Percentiles rank a stretch among this genome's conserved stretches.
Evolutionary conservation across 2,329 filamentous ascomycete species (phyloP).

Genomic region (Arthrobotrys megalospora): DNA sequence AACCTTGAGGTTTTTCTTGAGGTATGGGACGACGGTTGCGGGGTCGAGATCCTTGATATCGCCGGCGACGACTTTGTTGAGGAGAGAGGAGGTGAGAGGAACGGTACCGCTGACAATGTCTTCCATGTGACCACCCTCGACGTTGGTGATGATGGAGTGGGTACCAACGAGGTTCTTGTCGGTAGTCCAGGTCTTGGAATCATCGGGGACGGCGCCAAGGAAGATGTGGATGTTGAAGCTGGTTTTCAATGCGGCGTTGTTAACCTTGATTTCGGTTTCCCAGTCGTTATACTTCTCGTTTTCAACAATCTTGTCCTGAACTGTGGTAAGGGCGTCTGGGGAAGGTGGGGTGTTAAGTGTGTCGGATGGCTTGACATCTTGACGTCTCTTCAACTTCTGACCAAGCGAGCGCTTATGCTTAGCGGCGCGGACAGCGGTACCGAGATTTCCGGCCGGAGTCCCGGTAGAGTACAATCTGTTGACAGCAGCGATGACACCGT

Average conservation of each 20-base stretch:
- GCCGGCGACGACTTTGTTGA: slow-evolving; percentile 65
- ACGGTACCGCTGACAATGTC: slow-evolving; percentile 68
- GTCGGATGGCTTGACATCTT: slow-evolving; percentile 26
- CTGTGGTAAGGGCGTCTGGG: slow-evolving; percentile 28
- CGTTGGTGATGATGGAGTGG: slow-evolving; percentile 67
- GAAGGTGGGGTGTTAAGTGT: slow-evolving; percentile 44
- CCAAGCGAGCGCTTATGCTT: slow-evolving; percentile 53
- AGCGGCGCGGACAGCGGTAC: slow-evolving; percentile 29
- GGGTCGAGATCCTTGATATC: slow-evolving; percentile 65
- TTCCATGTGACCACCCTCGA: slow-evolving; percentile 63
- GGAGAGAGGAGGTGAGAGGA: slow-evolving; percentile 67
- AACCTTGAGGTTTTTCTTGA: slow-evolving; percentile 65
- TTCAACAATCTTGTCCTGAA: slow-evolving; percentile 52
- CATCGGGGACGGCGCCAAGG: slow-evolving; percentile 65
- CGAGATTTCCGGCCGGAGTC: slow-evolving; percentile 61
- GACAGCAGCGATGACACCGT: slow-evolving; percentile 71
- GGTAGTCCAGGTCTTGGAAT: slow-evolving; percentile 65
- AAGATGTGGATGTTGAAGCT: slow-evolving; percentile 67
- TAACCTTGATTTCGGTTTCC: slow-evolving; percentile 66
- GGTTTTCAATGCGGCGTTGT: slow-evolving; percentile 66
- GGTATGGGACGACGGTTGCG: slow-evolving; percentile 65
- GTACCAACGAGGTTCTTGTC: slow-evolving; percentile 68
- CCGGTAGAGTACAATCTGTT: slow-evolving; percentile 75
- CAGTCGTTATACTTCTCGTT: slow-evolving; percentile 65
- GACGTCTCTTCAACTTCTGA: slow-evolving; percentile 24